Evolutionary conservation across 306 rosid genomes (phyloP), one percentile per base, ranked within the genome.

Genomic region (Vigna radiata): DNA sequence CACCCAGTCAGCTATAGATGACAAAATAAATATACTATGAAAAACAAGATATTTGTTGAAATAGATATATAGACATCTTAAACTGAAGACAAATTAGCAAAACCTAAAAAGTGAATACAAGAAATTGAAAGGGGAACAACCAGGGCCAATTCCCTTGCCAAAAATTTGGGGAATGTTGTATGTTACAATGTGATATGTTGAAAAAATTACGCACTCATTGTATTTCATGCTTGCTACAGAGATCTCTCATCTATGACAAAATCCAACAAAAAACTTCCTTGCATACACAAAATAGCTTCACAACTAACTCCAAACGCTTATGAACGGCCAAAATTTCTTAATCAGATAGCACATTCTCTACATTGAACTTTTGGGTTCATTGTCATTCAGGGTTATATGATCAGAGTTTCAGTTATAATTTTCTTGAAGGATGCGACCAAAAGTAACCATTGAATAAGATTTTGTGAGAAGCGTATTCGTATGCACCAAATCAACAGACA

Each of bases 41-140:
- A 18, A 56, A 72, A 39, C 46, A 53, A 53, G 66, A 25, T 44
- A 44, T 64, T 17, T 66, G 76, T 37, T n/a, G 23, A 39, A 67
- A 78, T 16, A 67, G 64, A 41, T 79, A 47, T 36, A 75, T 39
- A 73, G 37, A 11, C 64, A 69, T 59, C 39, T 21, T 47, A 49
- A 47, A 16, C 18, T 52, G 8, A 69, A 73, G 39, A 77, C 36
- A 78, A 66, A 47, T 63, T 33, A 10, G 60, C 46, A 48, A 48
- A 65, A 64, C 82, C 49, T 64, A 58, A 52, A 33, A 31, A 54
- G 61, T n/a, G 13, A 66, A 37, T 49, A 19, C 15, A 37, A 47
- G 2, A 72, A 43, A 60, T 33, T 43, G 49, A 68, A 67, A 82
- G 72, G 74, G 69, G 44, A 61, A 74, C 49, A 52, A 10, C 61